Evolutionary conservation across 306 rosid genomes (phyloP), one percentile per base, ranked within the genome.

Genomic region (Luffa acutangula): DNA sequence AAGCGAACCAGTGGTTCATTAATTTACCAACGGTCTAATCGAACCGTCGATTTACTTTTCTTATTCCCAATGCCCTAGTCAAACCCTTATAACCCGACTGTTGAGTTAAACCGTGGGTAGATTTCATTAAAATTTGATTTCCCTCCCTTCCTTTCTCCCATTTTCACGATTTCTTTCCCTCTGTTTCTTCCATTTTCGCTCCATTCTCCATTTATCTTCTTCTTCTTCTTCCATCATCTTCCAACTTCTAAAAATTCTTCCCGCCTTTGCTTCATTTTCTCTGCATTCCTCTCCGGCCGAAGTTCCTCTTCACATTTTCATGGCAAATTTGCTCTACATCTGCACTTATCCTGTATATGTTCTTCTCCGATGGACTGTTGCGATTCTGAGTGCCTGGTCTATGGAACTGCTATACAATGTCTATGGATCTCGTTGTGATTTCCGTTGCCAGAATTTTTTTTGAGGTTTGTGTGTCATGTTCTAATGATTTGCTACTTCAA

Each of bases 381-480:
- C 3, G 45, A 2, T 33, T 14, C 41, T 59, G 15, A 2, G 18
- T 54, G 41, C 57, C 52, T 63, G 51, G 77, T 77, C 43, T 20
- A 15, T 2, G 15, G 52, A 36, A 62, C 41, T 39, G 58, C 59
- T 5, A 43, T 54, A 12, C 58, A 66, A 9, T 57, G 57, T 11
- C 51, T 81, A 81, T 59, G 88, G 90, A 92, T 90, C 92, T 87
- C 71, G 53, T 18, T 17, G 77, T 85, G 18, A 67, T 78, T 78
- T 14, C 33, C 62, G 39, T 42, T 13, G 53, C 43, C 77, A 18
- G 20, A 9, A 49, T 70, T 82, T 70, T 62, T 18, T 39, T 18
- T 17, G 18, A 65, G 18, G 15, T 57, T 76, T 81, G 80, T 86
- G 83, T 81, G 65, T n/a, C 12, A 7, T 14, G 54, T 62, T 31